These are phyloP conservation scores for Candida broadrunensis DNA, from an alignment of 805 yeast genomes.

Conservation along the genomic window DNA sequence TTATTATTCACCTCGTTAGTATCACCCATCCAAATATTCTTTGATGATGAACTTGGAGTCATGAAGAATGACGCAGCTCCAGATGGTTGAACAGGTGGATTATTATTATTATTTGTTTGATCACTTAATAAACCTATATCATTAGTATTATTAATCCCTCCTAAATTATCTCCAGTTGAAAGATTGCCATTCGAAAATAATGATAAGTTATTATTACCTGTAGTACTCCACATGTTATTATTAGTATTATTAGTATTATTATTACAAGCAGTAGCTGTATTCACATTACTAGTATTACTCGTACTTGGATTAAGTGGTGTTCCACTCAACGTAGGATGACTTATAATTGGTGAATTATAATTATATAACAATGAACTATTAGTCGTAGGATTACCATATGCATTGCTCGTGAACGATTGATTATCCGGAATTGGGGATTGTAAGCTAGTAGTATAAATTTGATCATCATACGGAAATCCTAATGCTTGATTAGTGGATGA, in stretches of 20 bases:
- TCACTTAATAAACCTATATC: background rate
- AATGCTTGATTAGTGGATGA: background rate
- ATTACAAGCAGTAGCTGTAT: too few species aligned
- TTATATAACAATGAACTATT: slow-evolving; percentile 5
- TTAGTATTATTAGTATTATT: background rate
- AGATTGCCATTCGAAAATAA: background rate
- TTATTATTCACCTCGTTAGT: background rate
- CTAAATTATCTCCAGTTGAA: background rate
- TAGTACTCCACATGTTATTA: background rate
- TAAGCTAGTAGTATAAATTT: slow-evolving; percentile 10
- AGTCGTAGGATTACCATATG: background rate
- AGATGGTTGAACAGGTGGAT: background rate
- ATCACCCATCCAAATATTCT: slow-evolving; percentile 10
- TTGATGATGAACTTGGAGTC: slow-evolving; percentile 7
- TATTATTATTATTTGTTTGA: background rate
- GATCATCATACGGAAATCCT: slow-evolving; percentile 20
- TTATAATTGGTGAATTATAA: slow-evolving; percentile 4
- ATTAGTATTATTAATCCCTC: background rate
- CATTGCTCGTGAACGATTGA: slow-evolving; percentile 2
- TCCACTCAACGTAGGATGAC: background rate
- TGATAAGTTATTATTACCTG: background rate
- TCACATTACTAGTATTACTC: background rate
- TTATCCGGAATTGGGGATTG: slow-evolving; percentile 2
- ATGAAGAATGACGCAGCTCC: slow-evolving; percentile 7
- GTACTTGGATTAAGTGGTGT: background rate